Base-by-base conservation (phyloP, 2,329 filamentous ascomycete species). In the Fusarium acutatum region DNA sequence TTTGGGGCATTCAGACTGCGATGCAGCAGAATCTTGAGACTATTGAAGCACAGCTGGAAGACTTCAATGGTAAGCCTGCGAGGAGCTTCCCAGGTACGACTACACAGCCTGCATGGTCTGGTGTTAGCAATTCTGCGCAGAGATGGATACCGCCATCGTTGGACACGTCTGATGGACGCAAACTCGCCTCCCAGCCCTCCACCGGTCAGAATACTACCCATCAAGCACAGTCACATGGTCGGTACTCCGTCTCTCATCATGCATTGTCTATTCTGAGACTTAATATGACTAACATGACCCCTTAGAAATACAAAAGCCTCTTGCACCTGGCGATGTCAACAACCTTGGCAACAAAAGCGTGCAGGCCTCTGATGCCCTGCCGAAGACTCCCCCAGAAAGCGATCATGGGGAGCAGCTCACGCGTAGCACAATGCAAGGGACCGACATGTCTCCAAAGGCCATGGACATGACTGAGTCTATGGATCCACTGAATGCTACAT, bases 131-230 rank as follows among this genome's bases (percentile, higher is more conserved):
- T 32, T 4, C 28, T 3, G 46, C 14, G 10, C 46, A 49, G 28
- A 30, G 46, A 49, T 49, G 46, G 46, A 49, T 49, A 30, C 10
- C 46, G 2, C 46, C 46, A 3, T n/a, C 46, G 0, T 12, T 32
- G 22, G 22, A 49, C 28, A 13, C 10, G 8, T 6, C 14, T 7
- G 11, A 18, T n/a, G 26, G 20, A 32, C 10, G 5, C 10, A 49
- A 32, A 13, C 0, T 6, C 20, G 10, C 4, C 13, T 22, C 9
- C 2, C 28, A 17, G 6, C 8, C 14, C 7, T n/a, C 22, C 14
- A 32, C 6, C 14, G 10, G 14, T 30, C 46, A 32, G 28, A n/a
- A 17, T 12, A 3, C 1, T 4, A 13, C 20, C 1, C 46, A 49
- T 30, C 20, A 32, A 49, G 22, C 22, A 49, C 46, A 32, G 5